phyloP scores from a whole-genome alignment of 208 protist species.

The Leishmania major region DNA sequence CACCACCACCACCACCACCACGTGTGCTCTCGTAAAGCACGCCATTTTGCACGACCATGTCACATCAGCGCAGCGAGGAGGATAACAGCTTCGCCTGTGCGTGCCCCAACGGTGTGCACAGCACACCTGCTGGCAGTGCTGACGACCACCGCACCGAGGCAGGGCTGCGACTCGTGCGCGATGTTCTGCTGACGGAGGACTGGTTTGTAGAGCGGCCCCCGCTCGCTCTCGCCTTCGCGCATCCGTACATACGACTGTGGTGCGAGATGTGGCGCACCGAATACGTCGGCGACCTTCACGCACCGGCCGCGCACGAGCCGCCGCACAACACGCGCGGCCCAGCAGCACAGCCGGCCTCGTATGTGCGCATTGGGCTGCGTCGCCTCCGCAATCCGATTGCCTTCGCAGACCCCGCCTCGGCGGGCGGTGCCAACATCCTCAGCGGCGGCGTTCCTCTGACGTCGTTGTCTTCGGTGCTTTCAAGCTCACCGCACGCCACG shows the following conservation, averaged over 20 bases:
- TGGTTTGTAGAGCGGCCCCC: constrained; percentile 27
- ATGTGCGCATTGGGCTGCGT: constrained; percentile 5
- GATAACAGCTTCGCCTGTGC: not conserved
- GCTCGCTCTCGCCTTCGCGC: constrained; percentile 26
- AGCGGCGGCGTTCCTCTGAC: not conserved
- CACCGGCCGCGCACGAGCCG: constrained; percentile 2
- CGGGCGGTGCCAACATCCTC: not conserved
- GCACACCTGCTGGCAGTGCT: not conserved
- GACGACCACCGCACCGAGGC: not conserved
- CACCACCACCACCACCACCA: not conserved
- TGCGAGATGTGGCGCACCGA: constrained; percentile 35
- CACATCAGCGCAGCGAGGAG: not conserved
- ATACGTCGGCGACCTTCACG: constrained; percentile 2
- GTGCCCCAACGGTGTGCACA: not conserved
- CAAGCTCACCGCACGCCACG: constrained; percentile 1
- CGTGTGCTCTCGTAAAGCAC: not conserved
- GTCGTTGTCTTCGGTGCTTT: not conserved
- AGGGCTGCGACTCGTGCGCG: constrained; percentile 7
- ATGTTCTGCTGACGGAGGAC: constrained; percentile 17
- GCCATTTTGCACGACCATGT: not conserved
- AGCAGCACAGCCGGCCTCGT: constrained; percentile 1
- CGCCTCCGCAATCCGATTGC: constrained; percentile 9
- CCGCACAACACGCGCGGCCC: not conserved
- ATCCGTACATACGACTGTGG: constrained; percentile 20
- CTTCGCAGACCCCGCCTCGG: not conserved